Base-by-base conservation (phyloP, 306 rosid genomes). In the Crataegus laevigata region DNA sequence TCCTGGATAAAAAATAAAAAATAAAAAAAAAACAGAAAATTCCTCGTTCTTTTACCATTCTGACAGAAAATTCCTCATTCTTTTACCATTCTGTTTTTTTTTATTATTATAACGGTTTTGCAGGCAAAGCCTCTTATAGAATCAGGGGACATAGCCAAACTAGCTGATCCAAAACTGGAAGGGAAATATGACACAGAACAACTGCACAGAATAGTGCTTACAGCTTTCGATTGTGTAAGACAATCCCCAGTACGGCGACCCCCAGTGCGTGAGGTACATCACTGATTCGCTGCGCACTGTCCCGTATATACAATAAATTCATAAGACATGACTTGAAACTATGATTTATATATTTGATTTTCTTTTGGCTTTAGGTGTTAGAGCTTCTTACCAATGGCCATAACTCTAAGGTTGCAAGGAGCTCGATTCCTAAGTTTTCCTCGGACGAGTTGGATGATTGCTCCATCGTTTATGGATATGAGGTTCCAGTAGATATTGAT, bases 71-170 rank as follows among this genome's bases (percentile, higher is more conserved):
- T 47, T 26, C 19, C 26, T 61, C n/a, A 51, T 47, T 36, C 9
- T 36, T 36, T 17, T 50, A 50, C 54, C 54, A 17, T 17, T 50
- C 21, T 19, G 21, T 2, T 18, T 17, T 50, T 17, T 50, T 17
- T 50, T 50, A 50, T 18, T 18, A 50, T 15, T 18, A 19, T 50
- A 50, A 15, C 19, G 21, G 54, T 50, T 50, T 63, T 54, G 66
- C 55, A 91, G 98, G 96, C 97, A 76, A 90, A 86, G 84, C 96
- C 96, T 63, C 77, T 82, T 0, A 89, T 92, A 91, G 97, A 91
- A 76, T 81, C 93, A 24, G 96, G 93, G 59, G 89, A 92, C 32
- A 88, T 89, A 21, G 82, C 26, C n/a, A 83, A 85, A 30, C 85
- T 94, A 26, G 92, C 89, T 26, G 96, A 94, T 78, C 96, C 91